These are phyloP conservation scores for Dendrobium officinale DNA, from an alignment of 106 monocot genomes.

Conservation along the genomic window DNA sequence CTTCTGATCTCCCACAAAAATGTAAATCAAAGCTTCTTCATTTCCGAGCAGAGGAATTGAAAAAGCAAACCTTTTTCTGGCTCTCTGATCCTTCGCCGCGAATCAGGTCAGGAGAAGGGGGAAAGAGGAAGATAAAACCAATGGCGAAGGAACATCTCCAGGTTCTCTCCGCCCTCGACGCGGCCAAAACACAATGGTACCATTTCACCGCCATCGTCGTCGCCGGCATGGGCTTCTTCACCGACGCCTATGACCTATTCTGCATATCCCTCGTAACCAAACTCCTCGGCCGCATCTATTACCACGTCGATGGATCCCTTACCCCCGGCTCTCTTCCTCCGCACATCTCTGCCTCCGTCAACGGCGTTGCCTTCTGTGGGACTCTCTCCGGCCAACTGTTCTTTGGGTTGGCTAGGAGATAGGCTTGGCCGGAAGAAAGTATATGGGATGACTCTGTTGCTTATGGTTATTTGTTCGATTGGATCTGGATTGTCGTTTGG, in stretches of 20 bases:
- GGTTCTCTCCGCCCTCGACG: slow-evolving; percentile 12
- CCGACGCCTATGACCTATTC: slow-evolving; percentile 15
- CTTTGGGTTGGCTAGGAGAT: slow-evolving; percentile 10
- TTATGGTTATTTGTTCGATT: slow-evolving; percentile 35
- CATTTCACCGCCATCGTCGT: slow-evolving; percentile 18
- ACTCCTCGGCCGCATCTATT: slow-evolving; percentile 14
- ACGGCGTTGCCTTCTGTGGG: slow-evolving; percentile 26
- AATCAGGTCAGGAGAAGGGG: no score
- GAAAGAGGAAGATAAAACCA: no score
- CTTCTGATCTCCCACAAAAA: neutral
- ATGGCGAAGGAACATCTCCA: neutral
- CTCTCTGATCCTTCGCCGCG: no score
- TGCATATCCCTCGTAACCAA: slow-evolving; percentile 13
- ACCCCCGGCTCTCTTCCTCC: slow-evolving; percentile 23
- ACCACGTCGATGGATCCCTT: slow-evolving; percentile 10
- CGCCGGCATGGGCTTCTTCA: slow-evolving; percentile 21
- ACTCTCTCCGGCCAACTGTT: slow-evolving; percentile 23
- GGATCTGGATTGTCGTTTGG: slow-evolving; percentile 32
- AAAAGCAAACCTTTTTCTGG: no score
- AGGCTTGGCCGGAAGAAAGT: slow-evolving; percentile 29
- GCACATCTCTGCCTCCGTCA: slow-evolving; percentile 19
- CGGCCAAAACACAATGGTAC: slow-evolving; percentile 15
- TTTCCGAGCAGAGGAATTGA: no score
- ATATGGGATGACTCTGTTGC: slow-evolving; percentile 36
- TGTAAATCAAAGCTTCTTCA: no score